phyloP scores from a whole-genome alignment of 1,284 basidiomycete species.

The Kwoniella shivajii region DNA sequence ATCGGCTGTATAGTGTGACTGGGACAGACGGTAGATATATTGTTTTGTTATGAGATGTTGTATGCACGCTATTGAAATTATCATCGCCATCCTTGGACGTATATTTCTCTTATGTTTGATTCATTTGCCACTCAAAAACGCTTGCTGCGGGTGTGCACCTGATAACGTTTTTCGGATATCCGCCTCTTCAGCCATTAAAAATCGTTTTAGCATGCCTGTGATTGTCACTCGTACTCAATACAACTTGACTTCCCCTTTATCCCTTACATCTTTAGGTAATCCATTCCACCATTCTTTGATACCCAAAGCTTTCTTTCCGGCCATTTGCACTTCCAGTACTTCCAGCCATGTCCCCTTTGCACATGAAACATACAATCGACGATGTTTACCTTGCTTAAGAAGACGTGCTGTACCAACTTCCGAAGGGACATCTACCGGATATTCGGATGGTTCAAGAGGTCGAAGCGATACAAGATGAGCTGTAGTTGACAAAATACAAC shows the following conservation, averaged over 20 bases:
- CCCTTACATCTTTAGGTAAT: constrained; percentile 36
- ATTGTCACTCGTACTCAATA: neutral
- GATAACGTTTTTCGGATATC: no score
- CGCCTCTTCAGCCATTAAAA: no score
- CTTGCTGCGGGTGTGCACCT: no score
- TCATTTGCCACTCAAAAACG: no score
- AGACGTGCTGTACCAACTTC: constrained; percentile 20
- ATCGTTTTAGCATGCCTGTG: no score
- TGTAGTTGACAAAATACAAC: constrained; percentile 16
- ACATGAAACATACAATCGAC: constrained; percentile 18
- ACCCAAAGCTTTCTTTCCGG: constrained; percentile 59
- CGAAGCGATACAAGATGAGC: constrained; percentile 19
- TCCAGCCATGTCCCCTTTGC: constrained; percentile 59
- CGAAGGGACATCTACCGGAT: constrained; percentile 10
- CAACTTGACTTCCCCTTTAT: constrained; percentile 3
- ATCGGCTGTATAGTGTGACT: no score
- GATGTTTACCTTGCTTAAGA: constrained; percentile 11
- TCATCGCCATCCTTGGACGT: no score
- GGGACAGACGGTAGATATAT: no score
- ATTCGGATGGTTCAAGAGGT: neutral
- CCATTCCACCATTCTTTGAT: constrained; percentile 67
- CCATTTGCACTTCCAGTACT: constrained; percentile 63
- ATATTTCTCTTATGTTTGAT: no score
- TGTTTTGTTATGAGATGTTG: no score
- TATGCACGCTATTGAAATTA: no score